Evolutionary conservation across 768 basidiomycete species (phyloP).

Genomic region (Phlebiopsis flavidoalba): DNA sequence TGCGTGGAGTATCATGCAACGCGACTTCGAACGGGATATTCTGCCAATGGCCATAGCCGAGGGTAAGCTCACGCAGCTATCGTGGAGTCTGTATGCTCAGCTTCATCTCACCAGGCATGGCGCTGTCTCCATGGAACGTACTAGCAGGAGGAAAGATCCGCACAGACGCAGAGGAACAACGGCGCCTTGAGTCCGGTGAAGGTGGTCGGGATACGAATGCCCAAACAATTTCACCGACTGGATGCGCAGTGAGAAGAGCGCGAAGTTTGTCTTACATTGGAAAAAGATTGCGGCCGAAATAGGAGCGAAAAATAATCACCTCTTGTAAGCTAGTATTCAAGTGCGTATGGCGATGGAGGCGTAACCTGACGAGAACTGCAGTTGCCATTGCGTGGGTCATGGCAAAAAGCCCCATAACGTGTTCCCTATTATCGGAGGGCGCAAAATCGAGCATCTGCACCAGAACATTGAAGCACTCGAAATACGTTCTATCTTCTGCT

Average conservation of each 20-base stretch:
- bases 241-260: conserved; percentile 43
- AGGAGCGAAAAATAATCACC: conserved; percentile 41
- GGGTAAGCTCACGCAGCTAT: conserved; percentile 20
- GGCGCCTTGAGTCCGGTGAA: conserved; percentile 25
- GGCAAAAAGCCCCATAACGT: conserved; percentile 49
- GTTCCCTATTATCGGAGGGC: conserved; percentile 47
- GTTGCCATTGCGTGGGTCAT: conserved; percentile 52
- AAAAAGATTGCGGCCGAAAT: conserved; percentile 47
- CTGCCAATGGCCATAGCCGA: conserved; percentile 27
- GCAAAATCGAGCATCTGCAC: conserved; percentile 46
- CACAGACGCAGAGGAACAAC: conserved; percentile 33
- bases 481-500: conserved; percentile 37
- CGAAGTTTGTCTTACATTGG: conserved; percentile 38
- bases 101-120: conserved; percentile 23
- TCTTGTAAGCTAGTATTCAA: conserved; percentile 30
- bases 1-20: conserved; percentile 24
- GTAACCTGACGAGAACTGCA: conserved; percentile 8
- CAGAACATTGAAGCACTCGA: conserved; percentile 48
- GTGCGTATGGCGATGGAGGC: neutral
- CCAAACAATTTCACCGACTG: conserved; percentile 26
- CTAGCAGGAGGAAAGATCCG: conserved; percentile 36
- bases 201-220: conserved; percentile 29
- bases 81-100: neutral
- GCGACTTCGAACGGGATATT: conserved; percentile 41
- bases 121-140: conserved; percentile 39